These are phyloP conservation scores for Colletotrichum sidae DNA, from an alignment of 2,329 filamentous ascomycete species.

Conservation along the genomic window DNA sequence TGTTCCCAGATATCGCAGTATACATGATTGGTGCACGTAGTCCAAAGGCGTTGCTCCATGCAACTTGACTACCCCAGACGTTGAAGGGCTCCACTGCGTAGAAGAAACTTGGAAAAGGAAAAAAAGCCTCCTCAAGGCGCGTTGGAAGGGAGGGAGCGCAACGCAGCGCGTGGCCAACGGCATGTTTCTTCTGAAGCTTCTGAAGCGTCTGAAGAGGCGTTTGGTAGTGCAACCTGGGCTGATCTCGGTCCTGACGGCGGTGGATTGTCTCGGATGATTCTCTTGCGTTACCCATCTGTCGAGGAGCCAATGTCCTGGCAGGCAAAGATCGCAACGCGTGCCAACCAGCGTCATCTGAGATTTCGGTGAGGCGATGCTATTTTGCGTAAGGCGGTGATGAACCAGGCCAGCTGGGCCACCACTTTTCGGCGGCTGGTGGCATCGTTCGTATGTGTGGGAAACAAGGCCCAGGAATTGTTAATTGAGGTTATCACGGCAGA, in stretches of 20 bases:
- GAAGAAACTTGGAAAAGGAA: not conserved
- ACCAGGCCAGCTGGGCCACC: not conserved
- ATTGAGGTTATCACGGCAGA: slow-evolving; percentile 18
- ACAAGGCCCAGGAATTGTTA: slow-evolving; percentile 3
- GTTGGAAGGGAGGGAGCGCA: not conserved
- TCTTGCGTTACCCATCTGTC: no score
- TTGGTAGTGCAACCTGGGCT: not conserved
- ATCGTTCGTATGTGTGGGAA: slow-evolving; percentile 4
- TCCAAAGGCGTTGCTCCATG: not conserved
- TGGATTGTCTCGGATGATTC: no score
- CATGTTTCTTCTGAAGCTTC: slow-evolving; percentile 1
- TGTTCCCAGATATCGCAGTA: not conserved
- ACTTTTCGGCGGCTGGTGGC: not conserved
- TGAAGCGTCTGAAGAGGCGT: slow-evolving; percentile 14
- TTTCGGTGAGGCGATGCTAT: no score
- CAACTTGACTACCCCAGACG: not conserved
- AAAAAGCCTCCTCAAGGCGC: not conserved
- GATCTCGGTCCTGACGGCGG: no score
- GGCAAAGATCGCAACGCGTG: no score
- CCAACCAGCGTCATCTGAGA: no score
- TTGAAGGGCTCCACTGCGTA: slow-evolving; percentile 1
- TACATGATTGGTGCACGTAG: no score
- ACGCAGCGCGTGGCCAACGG: not conserved
- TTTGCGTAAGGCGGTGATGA: not conserved
- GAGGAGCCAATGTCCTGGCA: no score